Base-by-base conservation (phyloP, 768 basidiomycete species). In the Russula lepida region DNA sequence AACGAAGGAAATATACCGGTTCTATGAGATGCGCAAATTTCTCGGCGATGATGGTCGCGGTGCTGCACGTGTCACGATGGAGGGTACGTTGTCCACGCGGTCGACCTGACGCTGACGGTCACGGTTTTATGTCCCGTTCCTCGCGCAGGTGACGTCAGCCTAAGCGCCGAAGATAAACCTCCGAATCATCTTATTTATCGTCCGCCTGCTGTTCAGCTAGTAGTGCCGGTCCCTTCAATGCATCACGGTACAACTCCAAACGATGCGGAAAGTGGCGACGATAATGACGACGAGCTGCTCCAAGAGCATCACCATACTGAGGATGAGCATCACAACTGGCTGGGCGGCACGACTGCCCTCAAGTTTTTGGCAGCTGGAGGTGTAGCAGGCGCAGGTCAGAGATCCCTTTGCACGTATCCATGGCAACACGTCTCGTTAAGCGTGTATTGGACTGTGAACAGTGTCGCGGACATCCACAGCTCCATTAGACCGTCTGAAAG, bases 381-480 rank as follows among this genome's bases (percentile, higher is more conserved):
- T 15, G 76, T 95, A 11, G 97, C 97, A 15, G 97, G 97, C 60
- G 92, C 90, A 64, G 89, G 95, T 93, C 70, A 75, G 84, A 72
- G 7, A 54, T 21, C 9, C 9, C 13, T 12, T 49, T 15, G 6
- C 44, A 21, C 37, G 21, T n/a, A n/a, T 35, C 46, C 21, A 2
- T 33, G 3, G 8, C 33, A 8, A 1, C 57, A 56, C 25, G 13
- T 44, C 33, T 53, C 33, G 23, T 17, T 49, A 35, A 37, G n/a
- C 55, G 44, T 8, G 54, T 21, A 56, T 60, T 64, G 39, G 35
- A 28, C 58, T 44, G 32, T 55, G 57, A 56, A 52, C 54, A 97
- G 97, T 98, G 30, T 98, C 95, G 15, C 81, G 97, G 67, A 90
- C 95, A 48, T 94, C 92, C 62, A 99, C 97, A 0, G 97, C 97